A percentile compares a stretch with the other conserved stretches of the same genome.
These are phyloP conservation scores for Trichomonascaceae sp. DNA, from an alignment of 1,139 yeast genomes.

Conservation along the genomic window DNA sequence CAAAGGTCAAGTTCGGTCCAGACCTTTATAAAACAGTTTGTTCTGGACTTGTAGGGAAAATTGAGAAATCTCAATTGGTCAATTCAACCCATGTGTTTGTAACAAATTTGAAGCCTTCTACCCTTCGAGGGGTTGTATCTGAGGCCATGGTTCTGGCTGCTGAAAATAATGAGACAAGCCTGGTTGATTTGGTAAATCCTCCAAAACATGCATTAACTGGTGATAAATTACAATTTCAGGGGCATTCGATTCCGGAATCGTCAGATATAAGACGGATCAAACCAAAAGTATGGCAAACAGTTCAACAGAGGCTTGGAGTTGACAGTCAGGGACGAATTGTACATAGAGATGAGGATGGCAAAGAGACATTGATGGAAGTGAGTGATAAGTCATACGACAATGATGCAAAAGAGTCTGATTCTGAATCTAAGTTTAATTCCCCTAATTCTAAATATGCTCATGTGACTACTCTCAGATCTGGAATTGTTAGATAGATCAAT, in stretches of 20 bases:
- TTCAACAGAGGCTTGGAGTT: slow-evolving; percentile 15
- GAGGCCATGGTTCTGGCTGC: slow-evolving; percentile 59
- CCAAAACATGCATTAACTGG: slow-evolving; percentile 31
- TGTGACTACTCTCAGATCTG: neutral
- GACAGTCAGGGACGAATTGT: slow-evolving; percentile 13
- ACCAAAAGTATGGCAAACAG: slow-evolving; percentile 18
- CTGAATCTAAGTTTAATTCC: no score
- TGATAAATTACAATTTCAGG: slow-evolving; percentile 25
- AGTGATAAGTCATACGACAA: neutral
- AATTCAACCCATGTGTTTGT: slow-evolving; percentile 47
- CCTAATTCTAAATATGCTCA: neutral
- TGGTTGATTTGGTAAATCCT: slow-evolving; percentile 38
- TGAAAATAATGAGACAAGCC: slow-evolving; percentile 17
- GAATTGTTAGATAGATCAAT: neutral
- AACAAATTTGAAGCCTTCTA: slow-evolving; percentile 58
- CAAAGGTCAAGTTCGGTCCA: slow-evolving; percentile 36
- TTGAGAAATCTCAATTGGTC: slow-evolving; percentile 45
- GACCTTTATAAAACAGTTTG: slow-evolving; percentile 36
- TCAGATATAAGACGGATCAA: slow-evolving; percentile 9
- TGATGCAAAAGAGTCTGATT: neutral
- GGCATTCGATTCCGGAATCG: slow-evolving; percentile 1
- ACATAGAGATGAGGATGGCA: slow-evolving; percentile 10
- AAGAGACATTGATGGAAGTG: neutral
- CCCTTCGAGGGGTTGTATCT: slow-evolving; percentile 56
- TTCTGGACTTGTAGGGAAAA: slow-evolving; percentile 51